These are phyloP conservation scores for Halophytophthora polymorphica DNA, from an alignment of 352 stramenopile species.

Conservation along the genomic window DNA sequence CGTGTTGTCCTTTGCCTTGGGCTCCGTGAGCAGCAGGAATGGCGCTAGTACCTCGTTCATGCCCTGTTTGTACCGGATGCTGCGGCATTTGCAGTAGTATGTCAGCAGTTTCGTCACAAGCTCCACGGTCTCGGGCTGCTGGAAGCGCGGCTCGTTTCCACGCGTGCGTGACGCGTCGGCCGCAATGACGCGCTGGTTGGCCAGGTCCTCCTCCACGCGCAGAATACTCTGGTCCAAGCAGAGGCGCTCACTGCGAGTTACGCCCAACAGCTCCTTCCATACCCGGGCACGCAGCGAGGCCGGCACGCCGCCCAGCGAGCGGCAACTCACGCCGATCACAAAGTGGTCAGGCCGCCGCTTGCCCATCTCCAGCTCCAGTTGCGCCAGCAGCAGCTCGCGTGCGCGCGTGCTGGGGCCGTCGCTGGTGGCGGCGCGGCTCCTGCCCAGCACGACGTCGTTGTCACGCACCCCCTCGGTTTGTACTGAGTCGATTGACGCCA, in stretches of 20 bases:
- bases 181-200: slow-evolving; percentile 89
- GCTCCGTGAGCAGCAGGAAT: slow-evolving; percentile 77
- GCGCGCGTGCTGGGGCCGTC: slow-evolving; percentile 1
- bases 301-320: slow-evolving; percentile 64
- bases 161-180: slow-evolving; percentile 86
- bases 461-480: slow-evolving; percentile 4
- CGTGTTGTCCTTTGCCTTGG: background rate
- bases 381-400: slow-evolving; percentile 10
- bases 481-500: background rate
- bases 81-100: slow-evolving; percentile 91
- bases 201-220: slow-evolving; percentile 77
- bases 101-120: slow-evolving; percentile 85
- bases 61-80: slow-evolving; percentile 91
- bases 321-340: slow-evolving; percentile 65
- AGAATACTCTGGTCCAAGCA: slow-evolving; percentile 72
- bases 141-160: slow-evolving; percentile 74
- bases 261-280: slow-evolving; percentile 79
- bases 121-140: slow-evolving; percentile 68
- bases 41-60: slow-evolving; percentile 94
- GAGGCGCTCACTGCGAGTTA: slow-evolving; percentile 57
- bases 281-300: slow-evolving; percentile 47
- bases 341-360: slow-evolving; percentile 74
- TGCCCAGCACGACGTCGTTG: background rate
- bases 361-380: slow-evolving; percentile 63
- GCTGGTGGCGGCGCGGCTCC: background rate